Evolutionary conservation across 306 rosid genomes (phyloP).

Genomic region (Ammopiptanthus mongolicus): DNA sequence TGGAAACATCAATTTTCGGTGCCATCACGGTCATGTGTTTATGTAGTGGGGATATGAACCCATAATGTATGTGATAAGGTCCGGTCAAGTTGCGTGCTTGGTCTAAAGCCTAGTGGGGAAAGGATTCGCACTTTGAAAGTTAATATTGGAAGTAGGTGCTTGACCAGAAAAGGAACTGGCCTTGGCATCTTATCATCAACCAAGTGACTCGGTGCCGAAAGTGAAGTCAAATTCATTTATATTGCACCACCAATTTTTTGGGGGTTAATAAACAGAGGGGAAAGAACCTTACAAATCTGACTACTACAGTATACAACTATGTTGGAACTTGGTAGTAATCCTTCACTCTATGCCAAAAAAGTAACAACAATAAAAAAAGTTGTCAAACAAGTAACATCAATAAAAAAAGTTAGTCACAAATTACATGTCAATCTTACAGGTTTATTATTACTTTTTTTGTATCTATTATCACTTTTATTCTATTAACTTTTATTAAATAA

Average conservation of each 20-base stretch:
- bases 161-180: slow-evolving; percentile 3
- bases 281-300: background rate
- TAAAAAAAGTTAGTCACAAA: background rate
- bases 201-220: background rate
- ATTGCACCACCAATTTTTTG: too few relatives aligned
- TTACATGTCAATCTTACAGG: background rate
- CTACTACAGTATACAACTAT: background rate
- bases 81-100: slow-evolving; percentile 5
- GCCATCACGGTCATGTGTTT: background rate
- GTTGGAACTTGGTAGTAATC: background rate
- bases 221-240: too few relatives aligned
- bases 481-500: too few relatives aligned
- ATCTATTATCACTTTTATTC: too few relatives aligned
- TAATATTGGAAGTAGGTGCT: background rate
- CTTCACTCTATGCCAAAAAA: too few relatives aligned
- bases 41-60: background rate
- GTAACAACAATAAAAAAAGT: too few relatives aligned
- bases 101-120: slow-evolving; percentile 16
- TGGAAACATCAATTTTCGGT: background rate
- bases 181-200: background rate
- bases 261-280: too few relatives aligned
- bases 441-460: too few relatives aligned
- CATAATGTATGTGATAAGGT: slow-evolving; percentile 13
- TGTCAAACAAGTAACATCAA: too few relatives aligned
- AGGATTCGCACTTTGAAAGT: slow-evolving; percentile 9